Percentiles rank a stretch among this genome's conserved stretches.
Evolutionary conservation across 177 flowering plant genomes (phyloP).

Genomic region (Vitis hybrid): DNA sequence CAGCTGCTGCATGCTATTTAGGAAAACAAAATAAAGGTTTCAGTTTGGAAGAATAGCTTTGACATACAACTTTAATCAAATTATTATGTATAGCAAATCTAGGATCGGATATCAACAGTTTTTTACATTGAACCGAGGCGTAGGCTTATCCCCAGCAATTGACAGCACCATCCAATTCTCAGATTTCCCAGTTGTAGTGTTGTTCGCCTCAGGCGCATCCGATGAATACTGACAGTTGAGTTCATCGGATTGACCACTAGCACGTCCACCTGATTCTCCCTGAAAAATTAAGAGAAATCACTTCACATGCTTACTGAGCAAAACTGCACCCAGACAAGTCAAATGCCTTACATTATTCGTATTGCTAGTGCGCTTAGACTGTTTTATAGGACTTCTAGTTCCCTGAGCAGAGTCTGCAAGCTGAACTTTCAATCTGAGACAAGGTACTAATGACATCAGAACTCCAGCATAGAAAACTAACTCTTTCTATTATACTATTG

Average conservation of each 20-base stretch:
- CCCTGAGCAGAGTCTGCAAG: constrained; percentile 80
- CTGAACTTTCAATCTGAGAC: constrained; percentile 81
- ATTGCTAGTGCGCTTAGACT: constrained; percentile 47
- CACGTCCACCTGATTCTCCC: constrained; percentile 47
- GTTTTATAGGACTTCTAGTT: constrained; percentile 77
- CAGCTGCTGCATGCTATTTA: constrained; percentile 78
- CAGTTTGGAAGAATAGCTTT: background rate
- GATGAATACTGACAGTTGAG: constrained; percentile 41
- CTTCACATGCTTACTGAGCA: background rate
- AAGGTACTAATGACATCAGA: constrained; percentile 10
- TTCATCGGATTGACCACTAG: constrained; percentile 47
- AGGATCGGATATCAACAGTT: background rate
- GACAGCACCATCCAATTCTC: constrained; percentile 92
- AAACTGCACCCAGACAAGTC: background rate
- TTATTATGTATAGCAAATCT: background rate
- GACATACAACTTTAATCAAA: background rate
- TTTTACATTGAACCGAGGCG: constrained; percentile 80
- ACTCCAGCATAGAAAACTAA: background rate
- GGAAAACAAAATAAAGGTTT: constrained; percentile 3
- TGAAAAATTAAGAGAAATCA: constrained; percentile 20
- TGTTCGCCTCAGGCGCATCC: constrained; percentile 40
- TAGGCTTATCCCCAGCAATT: constrained; percentile 81
- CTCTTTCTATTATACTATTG: too few species aligned
- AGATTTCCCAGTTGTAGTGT: constrained; percentile 51
- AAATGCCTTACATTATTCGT: constrained; percentile 45